Conservation (phyloP, 352 stramenopile genomes). For the Phytophthora pinifolia region DNA sequence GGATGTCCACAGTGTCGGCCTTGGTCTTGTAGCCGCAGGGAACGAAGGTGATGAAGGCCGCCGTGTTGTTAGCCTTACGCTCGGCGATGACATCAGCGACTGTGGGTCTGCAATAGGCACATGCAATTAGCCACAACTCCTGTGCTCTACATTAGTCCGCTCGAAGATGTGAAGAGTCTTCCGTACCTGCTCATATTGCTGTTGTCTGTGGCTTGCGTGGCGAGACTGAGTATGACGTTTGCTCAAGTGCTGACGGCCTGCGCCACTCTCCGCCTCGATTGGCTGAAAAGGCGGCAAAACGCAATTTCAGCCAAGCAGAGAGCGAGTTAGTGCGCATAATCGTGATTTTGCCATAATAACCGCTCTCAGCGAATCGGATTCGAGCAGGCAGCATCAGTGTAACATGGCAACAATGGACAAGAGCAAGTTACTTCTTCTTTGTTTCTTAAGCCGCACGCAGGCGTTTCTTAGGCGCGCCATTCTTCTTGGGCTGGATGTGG, state of each 20-base stretch:
- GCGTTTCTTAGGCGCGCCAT: conserved; percentile 54
- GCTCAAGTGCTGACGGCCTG: background rate
- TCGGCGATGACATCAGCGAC: conserved; percentile 67
- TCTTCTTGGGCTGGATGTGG: conserved; percentile 76
- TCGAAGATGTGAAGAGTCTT: background rate
- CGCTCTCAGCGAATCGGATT: conserved; percentile 18
- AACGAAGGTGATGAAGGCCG: conserved; percentile 97
- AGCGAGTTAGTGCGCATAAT: conserved; percentile 25
- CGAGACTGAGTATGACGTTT: conserved; percentile 21
- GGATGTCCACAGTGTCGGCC: conserved; percentile 94
- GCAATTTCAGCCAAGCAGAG: conserved; percentile 23
- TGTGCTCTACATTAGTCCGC: background rate
- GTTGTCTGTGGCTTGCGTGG: conserved; percentile 25
- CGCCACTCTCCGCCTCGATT: conserved; percentile 9
- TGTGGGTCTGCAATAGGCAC: conserved; percentile 41
- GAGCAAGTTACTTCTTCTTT: background rate
- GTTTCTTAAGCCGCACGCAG: conserved; percentile 24
- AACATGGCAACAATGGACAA: background rate
- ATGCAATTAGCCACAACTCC: conserved; percentile 5
- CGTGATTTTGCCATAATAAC: conserved; percentile 18
- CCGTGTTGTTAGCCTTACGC: conserved; percentile 66
- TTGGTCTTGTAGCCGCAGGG: conserved; percentile 94
- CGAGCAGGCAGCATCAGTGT: background rate
- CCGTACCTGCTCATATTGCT: conserved; percentile 32
- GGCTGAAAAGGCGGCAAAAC: conserved; percentile 8